A percentile compares a stretch with the other conserved stretches of the same genome.
Evolutionary conservation across 257 asterid species (phyloP).

Genomic region (Ajuga chamaepitys): DNA sequence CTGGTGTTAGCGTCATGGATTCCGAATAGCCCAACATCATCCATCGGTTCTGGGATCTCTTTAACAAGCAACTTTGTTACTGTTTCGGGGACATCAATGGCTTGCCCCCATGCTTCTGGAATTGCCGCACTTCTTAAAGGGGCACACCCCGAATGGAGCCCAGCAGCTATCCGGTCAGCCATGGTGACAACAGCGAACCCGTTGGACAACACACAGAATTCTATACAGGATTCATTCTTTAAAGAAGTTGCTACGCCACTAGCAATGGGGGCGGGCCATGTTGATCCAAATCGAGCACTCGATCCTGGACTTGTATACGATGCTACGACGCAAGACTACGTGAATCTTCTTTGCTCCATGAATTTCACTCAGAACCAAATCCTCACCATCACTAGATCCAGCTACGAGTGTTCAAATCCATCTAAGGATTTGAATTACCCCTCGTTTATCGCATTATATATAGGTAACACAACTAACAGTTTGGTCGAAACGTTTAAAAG

Average conservation of each 20-base stretch:
- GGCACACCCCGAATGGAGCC: constrained; percentile 43
- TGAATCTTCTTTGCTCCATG: constrained; percentile 34
- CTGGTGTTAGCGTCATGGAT: constrained; percentile 21
- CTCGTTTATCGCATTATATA: constrained; percentile 26
- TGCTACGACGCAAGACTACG: constrained; percentile 22
- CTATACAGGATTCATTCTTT: constrained; percentile 24
- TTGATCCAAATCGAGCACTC: constrained; percentile 39
- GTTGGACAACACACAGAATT: constrained; percentile 25
- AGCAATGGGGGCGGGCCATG: constrained; percentile 37
- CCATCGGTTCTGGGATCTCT: constrained; percentile 6
- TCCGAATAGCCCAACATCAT: constrained; percentile 3
- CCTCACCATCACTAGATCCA: constrained; percentile 19
- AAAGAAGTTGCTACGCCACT: constrained; percentile 18
- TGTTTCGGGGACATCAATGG: constrained; percentile 36
- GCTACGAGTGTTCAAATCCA: constrained; percentile 35
- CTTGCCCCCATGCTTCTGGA: constrained; percentile 36
- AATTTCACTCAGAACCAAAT: constrained; percentile 30
- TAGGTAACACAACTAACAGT: constrained; percentile 5
- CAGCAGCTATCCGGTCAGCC: constrained; percentile 40
- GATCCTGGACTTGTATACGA: constrained; percentile 45
- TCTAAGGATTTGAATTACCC: constrained; percentile 38
- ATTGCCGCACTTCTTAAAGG: constrained; percentile 34
- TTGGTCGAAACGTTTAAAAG: constrained; percentile 24
- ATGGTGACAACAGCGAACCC: constrained; percentile 51
- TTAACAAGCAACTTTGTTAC: constrained; percentile 19